Percentiles rank a stretch among this genome's conserved stretches.
Conservation (phyloP, 2,329 filamentous ascomycete genomes). For the Trichophyton benhamiae region DNA sequence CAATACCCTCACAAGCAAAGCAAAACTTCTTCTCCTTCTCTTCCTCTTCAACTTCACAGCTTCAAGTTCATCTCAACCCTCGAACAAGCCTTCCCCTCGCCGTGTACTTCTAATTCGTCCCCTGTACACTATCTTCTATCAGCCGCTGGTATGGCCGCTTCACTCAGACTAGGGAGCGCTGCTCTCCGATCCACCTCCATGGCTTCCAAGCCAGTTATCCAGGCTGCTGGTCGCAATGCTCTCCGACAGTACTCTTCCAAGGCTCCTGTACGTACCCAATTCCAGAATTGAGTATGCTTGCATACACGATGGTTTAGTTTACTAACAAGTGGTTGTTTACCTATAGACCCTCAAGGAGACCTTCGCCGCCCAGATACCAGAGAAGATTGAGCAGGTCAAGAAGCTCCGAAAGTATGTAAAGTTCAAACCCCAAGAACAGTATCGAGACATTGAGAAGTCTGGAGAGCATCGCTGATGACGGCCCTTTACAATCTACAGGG, state of each 20-base stretch:
- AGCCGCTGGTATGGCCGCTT: slow-evolving; percentile 55
- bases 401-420: slow-evolving; percentile 75
- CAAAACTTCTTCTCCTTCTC: neutral
- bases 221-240: slow-evolving; percentile 64
- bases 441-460: neutral
- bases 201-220: slow-evolving; percentile 54
- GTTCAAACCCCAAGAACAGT: neutral
- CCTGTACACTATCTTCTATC: slow-evolving; percentile 13
- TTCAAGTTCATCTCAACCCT: neutral
- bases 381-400: slow-evolving; percentile 99
- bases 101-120: slow-evolving; percentile 4
- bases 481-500: slow-evolving; percentile 43
- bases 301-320: slow-evolving; percentile 7
- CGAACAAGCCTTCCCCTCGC: slow-evolving; percentile 1
- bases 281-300: slow-evolving; percentile 8
- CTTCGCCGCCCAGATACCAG: slow-evolving; percentile 89
- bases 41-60: neutral
- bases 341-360: slow-evolving; percentile 88
- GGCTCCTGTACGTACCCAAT: slow-evolving; percentile 54
- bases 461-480: neutral
- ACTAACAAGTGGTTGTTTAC: slow-evolving; percentile 13
- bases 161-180: slow-evolving; percentile 67
- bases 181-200: slow-evolving; percentile 63
- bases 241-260: slow-evolving; percentile 88
- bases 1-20: neutral